A percentile compares a stretch with the other conserved stretches of the same genome.
These are phyloP conservation scores for Apiospora malaysiana DNA, from an alignment of 2,329 filamentous ascomycete species.

Conservation along the genomic window DNA sequence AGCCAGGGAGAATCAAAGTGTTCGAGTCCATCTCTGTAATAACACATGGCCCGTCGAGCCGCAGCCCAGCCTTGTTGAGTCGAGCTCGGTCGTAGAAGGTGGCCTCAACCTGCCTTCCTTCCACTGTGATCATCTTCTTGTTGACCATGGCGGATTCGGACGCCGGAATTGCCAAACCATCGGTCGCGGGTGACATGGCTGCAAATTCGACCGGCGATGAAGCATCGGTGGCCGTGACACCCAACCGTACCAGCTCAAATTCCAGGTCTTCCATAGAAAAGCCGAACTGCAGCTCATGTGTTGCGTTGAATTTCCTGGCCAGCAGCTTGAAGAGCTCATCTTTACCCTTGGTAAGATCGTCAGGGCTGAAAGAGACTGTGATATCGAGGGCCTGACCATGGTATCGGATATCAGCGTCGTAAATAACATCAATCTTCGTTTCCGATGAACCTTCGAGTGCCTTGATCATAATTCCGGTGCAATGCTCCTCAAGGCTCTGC, in stretches of 20 bases:
- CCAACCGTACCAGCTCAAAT: constrained; percentile 54
- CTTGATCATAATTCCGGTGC: constrained; percentile 44
- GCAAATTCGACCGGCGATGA: constrained; percentile 48
- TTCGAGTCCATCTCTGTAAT: constrained; percentile 58
- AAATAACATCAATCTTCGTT: constrained; percentile 40
- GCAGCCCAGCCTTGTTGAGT: constrained; percentile 47
- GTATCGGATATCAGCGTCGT: constrained; percentile 53
- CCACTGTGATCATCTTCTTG: constrained; percentile 46
- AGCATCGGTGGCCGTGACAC: constrained; percentile 49
- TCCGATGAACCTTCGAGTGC: constrained; percentile 40
- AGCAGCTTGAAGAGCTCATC: constrained; percentile 38
- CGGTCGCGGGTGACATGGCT: constrained; percentile 31
- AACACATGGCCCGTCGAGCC: constrained; percentile 51
- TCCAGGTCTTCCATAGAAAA: constrained; percentile 50
- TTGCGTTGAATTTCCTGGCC: constrained; percentile 46
- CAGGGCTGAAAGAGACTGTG: constrained; percentile 41
- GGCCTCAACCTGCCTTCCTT: constrained; percentile 47
- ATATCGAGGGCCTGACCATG: constrained; percentile 51
- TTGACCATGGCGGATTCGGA: constrained; percentile 44
- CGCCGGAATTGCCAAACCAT: constrained; percentile 31
- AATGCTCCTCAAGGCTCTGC: constrained; percentile 43
- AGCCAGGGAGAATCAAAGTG: constrained; percentile 54
- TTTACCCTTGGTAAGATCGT: constrained; percentile 41
- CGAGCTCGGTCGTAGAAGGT: constrained; percentile 50
- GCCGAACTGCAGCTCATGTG: constrained; percentile 52